A percentile compares a stretch with the other conserved stretches of the same genome.
These are phyloP conservation scores for Hymenotorrendiella dingleyae DNA, from an alignment of 2,329 filamentous ascomycete species.

Conservation along the genomic window DNA sequence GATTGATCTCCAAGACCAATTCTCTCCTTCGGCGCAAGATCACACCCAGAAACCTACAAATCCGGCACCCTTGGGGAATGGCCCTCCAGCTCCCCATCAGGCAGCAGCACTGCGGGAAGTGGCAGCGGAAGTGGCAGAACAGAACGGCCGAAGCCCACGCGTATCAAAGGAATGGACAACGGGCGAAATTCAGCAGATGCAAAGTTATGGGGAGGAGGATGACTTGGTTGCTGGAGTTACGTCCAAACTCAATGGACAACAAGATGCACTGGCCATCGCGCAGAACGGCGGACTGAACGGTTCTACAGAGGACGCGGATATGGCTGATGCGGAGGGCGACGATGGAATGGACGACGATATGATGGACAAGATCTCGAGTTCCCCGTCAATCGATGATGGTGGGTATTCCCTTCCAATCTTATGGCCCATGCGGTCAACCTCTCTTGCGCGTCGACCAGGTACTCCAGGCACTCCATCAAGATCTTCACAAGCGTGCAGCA, in stretches of 20 bases:
- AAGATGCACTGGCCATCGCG: conserved; percentile 54
- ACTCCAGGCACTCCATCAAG: conserved; percentile 12
- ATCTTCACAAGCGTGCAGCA: conserved; percentile 30
- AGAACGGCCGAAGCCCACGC: conserved; percentile 59
- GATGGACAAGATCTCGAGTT: conserved; percentile 98
- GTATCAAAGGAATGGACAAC: conserved; percentile 49
- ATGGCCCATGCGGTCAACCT: conserved; percentile 28
- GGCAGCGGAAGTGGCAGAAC: conserved; percentile 68
- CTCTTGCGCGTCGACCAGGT: conserved; percentile 20
- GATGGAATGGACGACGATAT: conserved; percentile 79
- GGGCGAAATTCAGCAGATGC: conserved; percentile 23
- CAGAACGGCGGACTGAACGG: conserved; percentile 52
- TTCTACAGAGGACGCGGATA: conserved; percentile 53
- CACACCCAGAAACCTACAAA: conserved; percentile 55
- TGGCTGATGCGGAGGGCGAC: conserved; percentile 62
- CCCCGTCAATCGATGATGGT: conserved; percentile 99
- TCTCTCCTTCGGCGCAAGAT: conserved; percentile 77
- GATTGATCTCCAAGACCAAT: conserved; percentile 84
- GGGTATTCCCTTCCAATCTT: conserved; percentile 47
- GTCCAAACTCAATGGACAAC: conserved; percentile 39
- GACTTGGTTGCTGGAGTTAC: conserved; percentile 38
- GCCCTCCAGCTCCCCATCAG: conserved; percentile 64
- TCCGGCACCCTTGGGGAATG: conserved; percentile 45
- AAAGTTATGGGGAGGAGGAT: conserved; percentile 35
- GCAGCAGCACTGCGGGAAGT: conserved; percentile 77